Base-by-base conservation (phyloP, 2,329 filamentous ascomycete species). In the Dactylellina parvicollis region DNA sequence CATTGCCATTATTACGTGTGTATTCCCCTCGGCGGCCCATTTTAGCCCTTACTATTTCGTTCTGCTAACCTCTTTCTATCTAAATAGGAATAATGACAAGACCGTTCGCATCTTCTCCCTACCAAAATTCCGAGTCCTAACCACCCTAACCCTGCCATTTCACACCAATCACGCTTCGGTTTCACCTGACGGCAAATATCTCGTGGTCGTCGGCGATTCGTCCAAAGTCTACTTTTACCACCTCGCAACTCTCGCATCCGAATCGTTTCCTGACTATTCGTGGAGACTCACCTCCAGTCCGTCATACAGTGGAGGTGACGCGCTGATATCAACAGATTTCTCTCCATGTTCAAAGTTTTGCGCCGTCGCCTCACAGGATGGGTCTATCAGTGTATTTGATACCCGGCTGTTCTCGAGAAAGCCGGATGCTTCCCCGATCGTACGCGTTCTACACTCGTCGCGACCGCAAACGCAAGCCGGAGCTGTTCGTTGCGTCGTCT, bases 81-180 rank as follows among this genome's bases (percentile, higher is more conserved):
- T 56, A 85, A 91, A 47, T 82, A 97, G 78, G 88, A 97, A 97
- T 82, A 99, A 99, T 79, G 95, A 98, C 82, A 90, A 89, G 79
- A 92, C 91, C 1, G 90, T 98, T 65, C 89, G 90, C 26, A 82
- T 97, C n/a, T 92, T 96, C 79, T 90, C 89, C 52, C 83, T 98
- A 18, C 84, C 86, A 26, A 86, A 89, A 57, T 86, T 88, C 12
- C 84, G 90, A 71, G 84, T 90, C 34, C 82, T 96, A 20, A 88
- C 91, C 61, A 85, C 88, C 44, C 83, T 97, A 59, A 85, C 86
- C 2, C 89, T 96, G 75, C 89, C 91, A 3, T 90, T 94, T 79
- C 90, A 89, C 75, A 94, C 98, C 83, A 99, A 99, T 78, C 92
- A 96, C 78, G 92, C 93, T 32, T 87, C 93, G n/a, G 89, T 99